Conservation (phyloP, 2,329 filamentous ascomycete genomes). For the Penicillium sp. region DNA sequence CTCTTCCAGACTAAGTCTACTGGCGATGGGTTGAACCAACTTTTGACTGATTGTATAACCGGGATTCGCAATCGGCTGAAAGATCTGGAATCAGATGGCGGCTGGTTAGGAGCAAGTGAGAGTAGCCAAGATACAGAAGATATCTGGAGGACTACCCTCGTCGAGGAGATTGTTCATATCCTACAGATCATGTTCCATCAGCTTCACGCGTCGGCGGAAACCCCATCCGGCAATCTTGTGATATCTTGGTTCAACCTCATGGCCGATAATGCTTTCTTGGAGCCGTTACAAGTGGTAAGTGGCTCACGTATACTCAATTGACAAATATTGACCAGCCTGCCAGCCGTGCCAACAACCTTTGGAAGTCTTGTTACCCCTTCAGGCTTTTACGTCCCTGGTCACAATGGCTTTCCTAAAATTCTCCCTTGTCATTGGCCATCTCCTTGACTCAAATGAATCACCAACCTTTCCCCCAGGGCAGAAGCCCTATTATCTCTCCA, state of each 20-base stretch:
- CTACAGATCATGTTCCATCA: slow-evolving; percentile 72
- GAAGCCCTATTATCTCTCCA: slow-evolving; percentile 65
- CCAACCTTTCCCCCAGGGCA: slow-evolving; percentile 31
- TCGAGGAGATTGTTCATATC: slow-evolving; percentile 71
- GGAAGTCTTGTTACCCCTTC: slow-evolving; percentile 55
- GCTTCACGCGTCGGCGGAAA: slow-evolving; percentile 58
- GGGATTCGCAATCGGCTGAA: slow-evolving; percentile 35
- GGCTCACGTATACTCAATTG: slow-evolving; percentile 29
- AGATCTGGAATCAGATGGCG: slow-evolving; percentile 33
- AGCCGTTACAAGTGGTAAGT: slow-evolving; percentile 59
- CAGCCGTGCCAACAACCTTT: slow-evolving; percentile 42
- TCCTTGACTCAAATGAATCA: slow-evolving; percentile 34
- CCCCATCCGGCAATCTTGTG: slow-evolving; percentile 60
- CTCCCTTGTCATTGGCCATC: slow-evolving; percentile 57
- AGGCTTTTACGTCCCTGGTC: slow-evolving; percentile 66
- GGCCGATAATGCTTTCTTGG: slow-evolving; percentile 67
- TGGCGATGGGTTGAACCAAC: slow-evolving; percentile 25
- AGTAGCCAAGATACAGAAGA: slow-evolving; percentile 58
- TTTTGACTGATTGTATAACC: slow-evolving; percentile 35
- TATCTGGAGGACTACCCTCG: slow-evolving; percentile 61
- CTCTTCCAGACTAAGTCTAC: slow-evolving; percentile 32
- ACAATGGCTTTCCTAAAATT: slow-evolving; percentile 72
- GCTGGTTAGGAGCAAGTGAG: slow-evolving; percentile 49
- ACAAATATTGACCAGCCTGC: slow-evolving; percentile 44
- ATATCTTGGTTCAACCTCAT: slow-evolving; percentile 74